Conservation (phyloP, 1,284 basidiomycete species). For the Neotropicomus parvogracilis region DNA sequence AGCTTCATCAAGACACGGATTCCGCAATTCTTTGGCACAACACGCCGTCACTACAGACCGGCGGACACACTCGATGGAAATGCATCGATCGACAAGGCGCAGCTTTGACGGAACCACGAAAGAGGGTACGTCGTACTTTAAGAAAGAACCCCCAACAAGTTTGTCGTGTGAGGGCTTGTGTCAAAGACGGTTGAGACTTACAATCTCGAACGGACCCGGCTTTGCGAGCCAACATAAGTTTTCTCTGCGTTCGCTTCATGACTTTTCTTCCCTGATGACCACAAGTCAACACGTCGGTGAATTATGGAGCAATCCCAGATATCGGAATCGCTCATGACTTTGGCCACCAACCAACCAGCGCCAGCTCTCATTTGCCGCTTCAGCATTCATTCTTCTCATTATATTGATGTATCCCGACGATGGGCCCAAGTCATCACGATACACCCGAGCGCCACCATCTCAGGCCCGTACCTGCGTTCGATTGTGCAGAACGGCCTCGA, state of each 20-base stretch:
- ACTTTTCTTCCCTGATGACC: conserved; percentile 19
- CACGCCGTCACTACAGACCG: no score
- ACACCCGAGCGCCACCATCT: no score
- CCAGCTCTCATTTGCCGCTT: no score
- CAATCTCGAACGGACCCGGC: background rate
- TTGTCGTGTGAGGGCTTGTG: background rate
- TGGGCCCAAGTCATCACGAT: conserved; percentile 1
- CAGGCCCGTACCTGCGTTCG: no score
- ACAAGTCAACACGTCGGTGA: conserved; percentile 1
- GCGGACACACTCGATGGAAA: no score
- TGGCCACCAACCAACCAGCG: no score
- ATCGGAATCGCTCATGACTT: no score
- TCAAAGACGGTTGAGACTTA: background rate
- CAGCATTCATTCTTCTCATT: no score
- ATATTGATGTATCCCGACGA: background rate
- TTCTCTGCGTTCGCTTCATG: background rate
- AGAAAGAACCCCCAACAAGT: background rate
- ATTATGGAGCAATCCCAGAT: background rate
- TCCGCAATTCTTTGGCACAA: background rate
- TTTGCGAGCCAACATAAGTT: conserved; percentile 5
- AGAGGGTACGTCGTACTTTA: background rate
- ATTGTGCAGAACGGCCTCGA: no score
- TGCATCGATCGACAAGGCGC: background rate
- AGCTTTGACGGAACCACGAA: background rate
- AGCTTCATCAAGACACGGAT: conserved; percentile 5